phyloP scores from a whole-genome alignment of 768 basidiomycete species.

The Naganishia friedmannii region DNA sequence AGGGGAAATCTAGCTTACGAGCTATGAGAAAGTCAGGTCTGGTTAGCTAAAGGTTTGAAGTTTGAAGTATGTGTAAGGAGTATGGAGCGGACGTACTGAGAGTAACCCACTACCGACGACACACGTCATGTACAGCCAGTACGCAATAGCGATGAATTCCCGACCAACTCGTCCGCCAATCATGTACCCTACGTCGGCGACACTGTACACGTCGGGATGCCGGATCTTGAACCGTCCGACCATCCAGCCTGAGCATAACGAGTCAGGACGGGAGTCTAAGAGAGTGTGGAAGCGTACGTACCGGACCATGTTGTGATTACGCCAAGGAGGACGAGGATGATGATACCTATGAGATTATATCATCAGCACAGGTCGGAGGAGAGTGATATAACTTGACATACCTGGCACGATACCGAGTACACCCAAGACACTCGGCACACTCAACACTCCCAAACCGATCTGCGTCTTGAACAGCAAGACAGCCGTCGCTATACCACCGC shows the following conservation, averaged over 20 bases:
- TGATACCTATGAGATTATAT: background rate
- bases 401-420: slow-evolving; percentile 22
- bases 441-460: slow-evolving; percentile 12
- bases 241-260: slow-evolving; percentile 9
- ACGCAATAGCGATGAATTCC: slow-evolving; percentile 18
- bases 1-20: background rate
- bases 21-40: background rate
- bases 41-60: background rate
- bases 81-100: background rate
- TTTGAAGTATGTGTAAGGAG: background rate
- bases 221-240: slow-evolving; percentile 21
- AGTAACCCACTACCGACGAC: slow-evolving; percentile 15
- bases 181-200: slow-evolving; percentile 28
- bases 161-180: slow-evolving; percentile 1
- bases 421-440: slow-evolving; percentile 1
- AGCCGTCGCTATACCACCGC: slow-evolving; percentile 8
- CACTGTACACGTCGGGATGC: slow-evolving; percentile 18
- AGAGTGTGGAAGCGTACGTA: background rate
- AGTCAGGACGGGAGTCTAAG: background rate
- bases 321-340: background rate
- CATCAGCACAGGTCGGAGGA: background rate
- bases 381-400: background rate
- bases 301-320: slow-evolving; percentile 9
- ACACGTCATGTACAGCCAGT: slow-evolving; percentile 26
- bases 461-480: slow-evolving; percentile 24